Evolutionary conservation across 176 grass and related monocot species (phyloP), one percentile per base, ranked within the genome.

Genomic region (Oryza rufipogon): DNA sequence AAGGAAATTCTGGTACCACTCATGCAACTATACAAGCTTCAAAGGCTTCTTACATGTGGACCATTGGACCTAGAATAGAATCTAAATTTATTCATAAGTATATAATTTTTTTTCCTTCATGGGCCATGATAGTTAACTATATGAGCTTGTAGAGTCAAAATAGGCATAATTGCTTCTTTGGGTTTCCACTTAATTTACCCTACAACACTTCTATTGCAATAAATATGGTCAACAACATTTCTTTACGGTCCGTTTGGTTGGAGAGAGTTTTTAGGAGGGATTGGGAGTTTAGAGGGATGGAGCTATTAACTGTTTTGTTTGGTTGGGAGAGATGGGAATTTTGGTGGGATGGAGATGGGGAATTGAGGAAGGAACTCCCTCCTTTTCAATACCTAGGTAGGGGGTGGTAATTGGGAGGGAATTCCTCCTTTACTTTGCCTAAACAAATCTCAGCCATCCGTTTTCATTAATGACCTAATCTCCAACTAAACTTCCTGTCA

Each of bases 41-140:
- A 80, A 64, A 67, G 77, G 41, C 9, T 66, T 33, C 64, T 66
- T 69, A 38, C 66, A 69, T 38, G 42, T 80, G 30, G 26, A 68
- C 23, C 42, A 49, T 17, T 49, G 42, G 42, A 80, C 68, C 77
- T 68, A 68, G 19, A 73, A 28, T 68, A 51, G 19, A 73, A 28
- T 12, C 41, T 71, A 19, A 42, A 42, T 67, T 49, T n/a, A 2
- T 1, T 80, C 16, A 48, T 42, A 71, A 60, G 5, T 60, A 61
- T 60, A 52, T 39, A 49, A 23, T 66, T 69, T 81, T 14, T 69
- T 32, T 15, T 34, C 45, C 49, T 13, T 58, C 3, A 81, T 61
- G 20, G 11, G 44, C 42, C 11, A 66, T 34, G 56, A 48, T 36
- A 66, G 33, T 75, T 32, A 65, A 30, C 5, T 68, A 2, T 19